phyloP scores from a whole-genome alignment of 1,284 basidiomycete genomes.

The Microbotryum intermedium region DNA sequence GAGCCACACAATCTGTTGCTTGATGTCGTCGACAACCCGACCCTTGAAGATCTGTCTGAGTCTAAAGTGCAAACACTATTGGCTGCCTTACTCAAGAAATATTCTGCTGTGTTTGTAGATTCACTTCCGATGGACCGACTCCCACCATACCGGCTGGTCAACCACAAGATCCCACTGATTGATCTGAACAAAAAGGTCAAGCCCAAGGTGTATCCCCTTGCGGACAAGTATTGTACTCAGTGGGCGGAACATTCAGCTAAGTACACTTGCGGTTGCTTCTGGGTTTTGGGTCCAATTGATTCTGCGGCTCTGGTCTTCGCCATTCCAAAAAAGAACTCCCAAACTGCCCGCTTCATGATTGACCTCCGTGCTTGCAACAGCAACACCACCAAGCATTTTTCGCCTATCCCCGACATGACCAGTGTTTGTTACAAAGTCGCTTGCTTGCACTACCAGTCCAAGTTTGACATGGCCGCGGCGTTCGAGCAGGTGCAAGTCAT shows the following conservation, averaged over 20 bases:
- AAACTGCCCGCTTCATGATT: slow-evolving; percentile 5
- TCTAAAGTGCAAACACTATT: background rate
- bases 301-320: slow-evolving; percentile 8
- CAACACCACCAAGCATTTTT: slow-evolving; percentile 40
- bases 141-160: slow-evolving; percentile 1
- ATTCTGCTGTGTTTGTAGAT: slow-evolving; percentile 3
- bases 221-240: background rate
- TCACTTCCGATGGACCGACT: background rate
- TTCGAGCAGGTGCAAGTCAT: slow-evolving; percentile 35
- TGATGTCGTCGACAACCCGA: background rate
- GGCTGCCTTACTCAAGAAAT: background rate
- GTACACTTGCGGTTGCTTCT: slow-evolving; percentile 1
- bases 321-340: slow-evolving; percentile 4
- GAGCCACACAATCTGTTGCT: slow-evolving; percentile 11
- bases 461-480: slow-evolving; percentile 37
- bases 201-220: background rate
- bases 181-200: background rate
- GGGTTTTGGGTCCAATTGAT: slow-evolving; percentile 3
- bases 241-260: slow-evolving; percentile 1
- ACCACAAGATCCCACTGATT: slow-evolving; percentile 1
- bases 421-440: slow-evolving; percentile 36
- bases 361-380: slow-evolving; percentile 35
- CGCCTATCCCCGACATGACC: slow-evolving; percentile 41
- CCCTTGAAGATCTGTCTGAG: background rate
- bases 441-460: slow-evolving; percentile 27